These are phyloP conservation scores for Saccharomyces jurei DNA, from an alignment of 805 yeast genomes.

Conservation along the genomic window DNA sequence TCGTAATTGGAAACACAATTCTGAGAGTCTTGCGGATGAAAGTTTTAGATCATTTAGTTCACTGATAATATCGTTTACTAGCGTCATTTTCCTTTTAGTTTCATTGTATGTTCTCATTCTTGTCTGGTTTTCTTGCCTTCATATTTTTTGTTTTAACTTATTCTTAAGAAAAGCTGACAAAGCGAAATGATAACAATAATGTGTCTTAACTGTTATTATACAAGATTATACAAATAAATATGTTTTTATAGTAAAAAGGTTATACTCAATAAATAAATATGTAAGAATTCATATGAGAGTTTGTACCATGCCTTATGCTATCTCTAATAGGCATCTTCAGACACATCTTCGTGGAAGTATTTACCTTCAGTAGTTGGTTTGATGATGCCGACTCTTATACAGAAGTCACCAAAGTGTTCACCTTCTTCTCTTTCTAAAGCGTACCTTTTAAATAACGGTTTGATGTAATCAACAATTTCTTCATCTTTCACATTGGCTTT, in stretches of 20 bases:
- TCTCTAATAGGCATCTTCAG: constrained; percentile 53
- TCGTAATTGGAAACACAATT: neutral
- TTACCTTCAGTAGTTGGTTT: constrained; percentile 85
- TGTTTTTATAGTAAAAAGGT: neutral
- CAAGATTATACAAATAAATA: constrained; percentile 3
- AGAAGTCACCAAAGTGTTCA: constrained; percentile 93
- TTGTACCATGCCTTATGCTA: neutral
- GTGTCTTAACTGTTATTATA: neutral
- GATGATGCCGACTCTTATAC: constrained; percentile 78
- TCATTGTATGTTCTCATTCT: neutral
- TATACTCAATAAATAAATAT: neutral
- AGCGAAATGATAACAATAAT: neutral
- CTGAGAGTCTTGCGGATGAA: neutral
- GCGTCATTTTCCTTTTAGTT: neutral
- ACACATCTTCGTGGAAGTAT: constrained; percentile 88
- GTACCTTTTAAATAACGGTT: constrained; percentile 90
- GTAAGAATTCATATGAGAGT: neutral
- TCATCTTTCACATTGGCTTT: constrained; percentile 84
- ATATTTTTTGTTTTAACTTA: neutral
- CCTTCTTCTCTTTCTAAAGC: constrained; percentile 82
- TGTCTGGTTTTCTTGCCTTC: neutral
- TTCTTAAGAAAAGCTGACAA: neutral
- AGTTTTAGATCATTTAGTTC: neutral
- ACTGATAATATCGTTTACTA: neutral
- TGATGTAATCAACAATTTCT: constrained; percentile 67